Conservation (phyloP, 306 rosid genomes). For the Quercus bicolor region DNA sequence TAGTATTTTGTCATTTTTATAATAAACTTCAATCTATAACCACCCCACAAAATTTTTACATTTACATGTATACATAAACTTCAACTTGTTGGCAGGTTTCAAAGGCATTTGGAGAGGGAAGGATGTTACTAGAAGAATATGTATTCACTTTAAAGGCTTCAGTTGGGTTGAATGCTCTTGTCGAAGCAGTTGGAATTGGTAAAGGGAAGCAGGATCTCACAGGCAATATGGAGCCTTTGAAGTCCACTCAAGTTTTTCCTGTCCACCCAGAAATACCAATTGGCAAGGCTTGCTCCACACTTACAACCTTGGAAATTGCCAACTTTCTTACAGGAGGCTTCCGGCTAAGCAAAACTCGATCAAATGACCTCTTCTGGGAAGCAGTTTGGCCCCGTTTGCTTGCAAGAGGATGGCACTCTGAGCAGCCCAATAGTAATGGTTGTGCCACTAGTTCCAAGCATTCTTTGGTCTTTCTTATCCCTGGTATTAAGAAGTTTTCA, state of each 20-base stretch:
- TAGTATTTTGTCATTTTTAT: background rate
- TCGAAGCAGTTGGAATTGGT: constrained; percentile 77
- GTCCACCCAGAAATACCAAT: constrained; percentile 73
- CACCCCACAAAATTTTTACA: background rate
- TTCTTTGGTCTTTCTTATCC: constrained; percentile 75
- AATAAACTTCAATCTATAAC: background rate
- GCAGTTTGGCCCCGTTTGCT: constrained; percentile 99
- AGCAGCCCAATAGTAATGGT: constrained; percentile 61
- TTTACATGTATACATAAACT: background rate
- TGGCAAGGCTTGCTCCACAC: constrained; percentile 80
- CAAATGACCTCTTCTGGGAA: constrained; percentile 93
- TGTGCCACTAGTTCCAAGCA: constrained; percentile 48
- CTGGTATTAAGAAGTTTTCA: constrained; percentile 76
- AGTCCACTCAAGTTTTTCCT: constrained; percentile 47
- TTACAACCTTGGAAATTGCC: constrained; percentile 61
- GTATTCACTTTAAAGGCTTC: constrained; percentile 52
- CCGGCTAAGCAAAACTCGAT: constrained; percentile 87
- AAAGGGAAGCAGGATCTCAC: constrained; percentile 88
- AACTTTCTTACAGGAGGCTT: constrained; percentile 75
- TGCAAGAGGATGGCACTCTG: constrained; percentile 97
- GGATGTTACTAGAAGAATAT: constrained; percentile 66
- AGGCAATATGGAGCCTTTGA: constrained; percentile 48
- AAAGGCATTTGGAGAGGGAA: constrained; percentile 63
- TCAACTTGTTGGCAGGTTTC: constrained; percentile 54
- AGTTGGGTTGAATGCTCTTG: constrained; percentile 69